These are phyloP conservation scores for Kwoniella sp. DNA, from an alignment of 768 basidiomycete genomes.

Conservation along the genomic window DNA sequence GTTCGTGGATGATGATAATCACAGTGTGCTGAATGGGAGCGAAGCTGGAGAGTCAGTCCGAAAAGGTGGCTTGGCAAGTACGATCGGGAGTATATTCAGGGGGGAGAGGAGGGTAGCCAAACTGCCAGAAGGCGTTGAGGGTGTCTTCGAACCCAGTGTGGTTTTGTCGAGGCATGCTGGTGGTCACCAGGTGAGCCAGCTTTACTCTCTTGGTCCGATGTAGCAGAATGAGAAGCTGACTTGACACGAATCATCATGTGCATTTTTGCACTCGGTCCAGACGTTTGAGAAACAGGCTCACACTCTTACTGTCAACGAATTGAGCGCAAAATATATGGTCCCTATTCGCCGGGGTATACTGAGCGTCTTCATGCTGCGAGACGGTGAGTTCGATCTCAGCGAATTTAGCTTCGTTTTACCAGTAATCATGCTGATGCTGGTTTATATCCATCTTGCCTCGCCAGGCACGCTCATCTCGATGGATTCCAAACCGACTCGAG, in stretches of 20 bases:
- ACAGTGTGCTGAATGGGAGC: conserved; percentile 7
- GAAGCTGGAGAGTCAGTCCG: not conserved
- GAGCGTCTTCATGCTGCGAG: conserved; percentile 53
- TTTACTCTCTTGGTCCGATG: no score
- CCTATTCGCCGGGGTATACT: conserved; percentile 51
- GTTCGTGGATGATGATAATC: conserved; percentile 7
- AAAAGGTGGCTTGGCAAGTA: not conserved
- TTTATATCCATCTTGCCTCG: not conserved
- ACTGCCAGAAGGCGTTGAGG: conserved; percentile 54
- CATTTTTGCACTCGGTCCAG: no score
- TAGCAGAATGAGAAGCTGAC: no score
- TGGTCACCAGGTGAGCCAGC: conserved; percentile 15
- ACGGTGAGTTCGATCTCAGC: conserved; percentile 40
- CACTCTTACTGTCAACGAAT: conserved; percentile 50
- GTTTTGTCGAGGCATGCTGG: conserved; percentile 22
- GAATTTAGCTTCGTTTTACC: not conserved
- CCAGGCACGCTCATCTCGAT: conserved; percentile 54
- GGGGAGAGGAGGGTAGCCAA: conserved; percentile 21
- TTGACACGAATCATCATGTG: not conserved
- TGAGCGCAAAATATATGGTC: conserved; percentile 55
- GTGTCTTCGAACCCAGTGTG: conserved; percentile 52
- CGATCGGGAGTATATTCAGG: conserved; percentile 3
- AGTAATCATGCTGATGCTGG: not conserved
- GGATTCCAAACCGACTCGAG: conserved; percentile 31
- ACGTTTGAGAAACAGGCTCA: conserved; percentile 45